These are phyloP conservation scores for Calonectria leucothoes DNA, from an alignment of 2,329 filamentous ascomycete species.

Conservation along the genomic window DNA sequence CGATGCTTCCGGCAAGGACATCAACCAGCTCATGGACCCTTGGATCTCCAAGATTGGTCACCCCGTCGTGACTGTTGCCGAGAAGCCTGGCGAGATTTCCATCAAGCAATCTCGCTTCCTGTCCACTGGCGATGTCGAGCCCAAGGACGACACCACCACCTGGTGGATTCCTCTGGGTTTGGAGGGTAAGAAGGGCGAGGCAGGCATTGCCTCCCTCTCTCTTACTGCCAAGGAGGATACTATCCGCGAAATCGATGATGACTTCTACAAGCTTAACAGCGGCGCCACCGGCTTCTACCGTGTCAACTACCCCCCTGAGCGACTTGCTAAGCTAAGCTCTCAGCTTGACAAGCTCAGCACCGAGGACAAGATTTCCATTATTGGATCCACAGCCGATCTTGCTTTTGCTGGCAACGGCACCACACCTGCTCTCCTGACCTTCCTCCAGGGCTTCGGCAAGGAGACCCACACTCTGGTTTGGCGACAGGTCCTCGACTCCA, in stretches of 20 bases:
- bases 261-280: slow-evolving; percentile 95
- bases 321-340: slow-evolving; percentile 82
- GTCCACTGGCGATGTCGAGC: slow-evolving; percentile 88
- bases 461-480: slow-evolving; percentile 92
- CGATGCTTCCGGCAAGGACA: slow-evolving; percentile 87
- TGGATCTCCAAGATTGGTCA: slow-evolving; percentile 98
- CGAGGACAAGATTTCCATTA: slow-evolving; percentile 92
- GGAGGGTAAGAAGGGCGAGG: slow-evolving; percentile 76
- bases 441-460: slow-evolving; percentile 84
- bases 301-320: slow-evolving; percentile 90
- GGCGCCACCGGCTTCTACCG: slow-evolving; percentile 90
- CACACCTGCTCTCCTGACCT: slow-evolving; percentile 83
- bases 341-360: slow-evolving; percentile 81
- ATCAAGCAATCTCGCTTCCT: slow-evolving; percentile 91
- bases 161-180: slow-evolving; percentile 97
- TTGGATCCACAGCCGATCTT: slow-evolving; percentile 90
- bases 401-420: slow-evolving; percentile 88
- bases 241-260: slow-evolving; percentile 77
- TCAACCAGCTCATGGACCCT: slow-evolving; percentile 87
- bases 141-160: slow-evolving; percentile 88
- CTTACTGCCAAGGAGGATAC: slow-evolving; percentile 82
- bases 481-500: slow-evolving; percentile 83
- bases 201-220: slow-evolving; percentile 72
- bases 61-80: slow-evolving; percentile 86
- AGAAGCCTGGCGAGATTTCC: slow-evolving; percentile 84